Evolutionary conservation across 805 yeast genomes (phyloP), one percentile per base, ranked within the genome.

Genomic region (Zygosaccharomyces bisporus): DNA sequence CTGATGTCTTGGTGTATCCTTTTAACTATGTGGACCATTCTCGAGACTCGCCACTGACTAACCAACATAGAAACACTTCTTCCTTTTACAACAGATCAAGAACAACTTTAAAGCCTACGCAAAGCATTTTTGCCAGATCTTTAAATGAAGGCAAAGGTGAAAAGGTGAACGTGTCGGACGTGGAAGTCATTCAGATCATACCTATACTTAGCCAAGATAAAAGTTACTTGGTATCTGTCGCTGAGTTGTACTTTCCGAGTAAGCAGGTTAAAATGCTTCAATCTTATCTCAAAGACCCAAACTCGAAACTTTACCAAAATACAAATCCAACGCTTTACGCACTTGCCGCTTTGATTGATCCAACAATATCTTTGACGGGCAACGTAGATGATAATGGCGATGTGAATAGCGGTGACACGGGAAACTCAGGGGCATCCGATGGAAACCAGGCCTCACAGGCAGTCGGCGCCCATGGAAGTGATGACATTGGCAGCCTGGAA

Each of bases 161-260:
- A n/a, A 4, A 17, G 25, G 6, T 44, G 27, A 41, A 39, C n/a
- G 33, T 29, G 7, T 44, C 50, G 3, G 32, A 35, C 12, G 44
- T 49, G 7, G 27, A 38, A 4, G 88, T 89, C 53, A 71, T 72
- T 50, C 76, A 81, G 58, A 75, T 90, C 54, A 79, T 83, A 51
- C 97, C 97, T 19, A 83, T 81, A 66, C 73, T 82, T n/a, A 73
- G 86, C 2, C 41, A 70, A 1, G 71, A 67, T 17, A 72, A 72
- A 38, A 68, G 69, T 25, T 90, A 86, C 64, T 76, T 87, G 51
- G 86, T 86, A 44, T 83, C 97, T 0, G 83, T 89, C 46, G 97
- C 96, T 4, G 83, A 83, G 60, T 82, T 87, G 44, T 86, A 84
- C 61, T 82, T 87, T 67, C 95, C 95, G n/a, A 58, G 65, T 9